Evolutionary conservation across 352 stramenopile genomes (phyloP).

Genomic region (Globisporangium viniferum): DNA sequence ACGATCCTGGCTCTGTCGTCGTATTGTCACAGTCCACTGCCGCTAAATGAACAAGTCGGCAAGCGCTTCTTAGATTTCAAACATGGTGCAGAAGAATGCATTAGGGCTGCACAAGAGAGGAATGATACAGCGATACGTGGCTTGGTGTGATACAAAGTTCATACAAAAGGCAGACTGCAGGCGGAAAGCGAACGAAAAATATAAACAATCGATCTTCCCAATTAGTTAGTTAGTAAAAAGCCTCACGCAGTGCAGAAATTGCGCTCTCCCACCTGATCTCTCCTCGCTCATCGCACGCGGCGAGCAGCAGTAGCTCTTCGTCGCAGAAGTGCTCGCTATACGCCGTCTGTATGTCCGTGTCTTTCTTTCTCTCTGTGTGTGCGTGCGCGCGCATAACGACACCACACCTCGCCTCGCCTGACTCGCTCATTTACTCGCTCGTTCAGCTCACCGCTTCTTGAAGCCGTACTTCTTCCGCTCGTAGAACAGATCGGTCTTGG

Average conservation of each 20-base stretch:
- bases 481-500: slow-evolving; percentile 98
- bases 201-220: background rate
- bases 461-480: slow-evolving; percentile 98
- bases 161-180: background rate
- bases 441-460: slow-evolving; percentile 73
- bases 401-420: background rate
- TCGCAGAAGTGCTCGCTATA: background rate
- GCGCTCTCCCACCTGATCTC: background rate
- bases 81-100: background rate
- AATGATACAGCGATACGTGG: background rate
- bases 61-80: background rate
- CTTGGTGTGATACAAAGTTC: background rate
- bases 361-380: background rate
- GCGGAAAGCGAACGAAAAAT: background rate
- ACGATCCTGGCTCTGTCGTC: background rate
- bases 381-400: background rate
- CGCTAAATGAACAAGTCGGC: background rate
- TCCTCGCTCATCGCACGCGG: background rate
- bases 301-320: background rate
- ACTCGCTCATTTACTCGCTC: background rate
- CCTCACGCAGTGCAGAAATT: background rate
- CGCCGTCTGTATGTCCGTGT: background rate
- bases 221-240: background rate
- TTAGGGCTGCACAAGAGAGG: background rate
- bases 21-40: background rate